Conservation (phyloP, 1,284 basidiomycete species). For the Ceratobasidium sp. region DNA sequence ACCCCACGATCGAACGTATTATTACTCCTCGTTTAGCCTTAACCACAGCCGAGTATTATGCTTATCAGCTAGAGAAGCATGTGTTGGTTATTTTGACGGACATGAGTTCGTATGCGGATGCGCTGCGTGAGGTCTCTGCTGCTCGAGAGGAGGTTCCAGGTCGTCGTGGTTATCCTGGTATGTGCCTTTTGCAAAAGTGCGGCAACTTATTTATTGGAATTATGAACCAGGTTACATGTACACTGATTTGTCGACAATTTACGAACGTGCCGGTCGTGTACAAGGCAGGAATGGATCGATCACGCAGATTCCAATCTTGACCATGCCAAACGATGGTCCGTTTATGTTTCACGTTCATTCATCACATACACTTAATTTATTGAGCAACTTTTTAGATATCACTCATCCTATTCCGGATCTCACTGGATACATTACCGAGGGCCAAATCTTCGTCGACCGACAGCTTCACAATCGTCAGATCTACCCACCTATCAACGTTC, state of each 20-base stretch:
- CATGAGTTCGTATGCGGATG: slow-evolving; percentile 99
- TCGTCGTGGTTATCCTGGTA: slow-evolving; percentile 96
- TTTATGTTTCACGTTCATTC: slow-evolving; percentile 50
- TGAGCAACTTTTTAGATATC: slow-evolving; percentile 77
- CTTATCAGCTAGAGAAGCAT: slow-evolving; percentile 99
- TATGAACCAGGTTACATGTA: slow-evolving; percentile 86
- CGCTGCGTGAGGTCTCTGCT: slow-evolving; percentile 97
- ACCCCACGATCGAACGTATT: slow-evolving; percentile 99
- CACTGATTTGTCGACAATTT: slow-evolving; percentile 98
- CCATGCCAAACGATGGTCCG: slow-evolving; percentile 99
- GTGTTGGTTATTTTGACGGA: slow-evolving; percentile 99
- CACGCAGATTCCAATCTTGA: slow-evolving; percentile 99
- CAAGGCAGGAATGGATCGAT: slow-evolving; percentile 98
- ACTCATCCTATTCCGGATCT: slow-evolving; percentile 99
- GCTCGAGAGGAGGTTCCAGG: slow-evolving; percentile 99
- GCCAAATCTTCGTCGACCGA: slow-evolving; percentile 99
- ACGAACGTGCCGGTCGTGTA: slow-evolving; percentile 99
- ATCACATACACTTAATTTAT: slow-evolving; percentile 19
- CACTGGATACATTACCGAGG: slow-evolving; percentile 99
- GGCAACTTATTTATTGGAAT: too few relatives aligned
- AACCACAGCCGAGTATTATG: slow-evolving; percentile 99
- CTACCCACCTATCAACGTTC: slow-evolving; percentile 99
- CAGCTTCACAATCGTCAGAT: slow-evolving; percentile 95
- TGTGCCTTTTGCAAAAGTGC: slow-evolving; percentile 47
- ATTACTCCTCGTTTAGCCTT: slow-evolving; percentile 98